Evolutionary conservation across 768 basidiomycete species (phyloP).

Genomic region (Pulveroboletus sp.): DNA sequence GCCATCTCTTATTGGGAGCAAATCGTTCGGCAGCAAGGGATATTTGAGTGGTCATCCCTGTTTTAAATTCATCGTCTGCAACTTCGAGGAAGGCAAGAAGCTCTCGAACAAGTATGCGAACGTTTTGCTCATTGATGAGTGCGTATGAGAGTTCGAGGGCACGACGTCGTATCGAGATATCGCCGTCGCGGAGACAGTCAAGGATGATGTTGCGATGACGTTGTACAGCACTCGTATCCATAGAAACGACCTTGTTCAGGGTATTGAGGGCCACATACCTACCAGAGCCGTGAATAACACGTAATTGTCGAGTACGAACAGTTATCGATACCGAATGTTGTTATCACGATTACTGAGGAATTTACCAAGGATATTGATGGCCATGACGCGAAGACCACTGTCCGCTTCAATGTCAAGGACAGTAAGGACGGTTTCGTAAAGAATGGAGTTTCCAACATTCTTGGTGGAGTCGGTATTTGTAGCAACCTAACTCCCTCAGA

Average conservation of each 20-base stretch:
- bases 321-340: conserved; percentile 81
- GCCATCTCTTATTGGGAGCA: conserved; percentile 98
- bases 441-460: conserved; percentile 96
- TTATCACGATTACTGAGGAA: conserved; percentile 97
- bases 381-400: conserved; percentile 94
- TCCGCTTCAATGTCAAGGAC: conserved; percentile 98
- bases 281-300: conserved; percentile 2
- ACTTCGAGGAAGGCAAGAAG: conserved; percentile 95
- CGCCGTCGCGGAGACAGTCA: conserved; percentile 98
- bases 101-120: conserved; percentile 87
- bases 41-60: conserved; percentile 96
- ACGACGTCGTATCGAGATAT: conserved; percentile 95
- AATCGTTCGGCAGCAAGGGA: conserved; percentile 93
- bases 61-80: conserved; percentile 98
- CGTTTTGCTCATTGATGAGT: conserved; percentile 91
- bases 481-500: conserved; percentile 62
- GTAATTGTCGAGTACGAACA: background rate
- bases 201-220: conserved; percentile 97
- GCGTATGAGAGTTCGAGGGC: conserved; percentile 97
- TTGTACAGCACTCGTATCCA: conserved; percentile 98
- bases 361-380: conserved; percentile 98
- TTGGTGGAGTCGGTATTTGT: conserved; percentile 97
- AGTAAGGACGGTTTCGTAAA: conserved; percentile 96
- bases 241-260: conserved; percentile 94
- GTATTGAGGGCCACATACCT: conserved; percentile 99